Evolutionary conservation across 495 filamentous ascomycete species (phyloP).

Genomic region (Hyaloscypha bicolor): DNA sequence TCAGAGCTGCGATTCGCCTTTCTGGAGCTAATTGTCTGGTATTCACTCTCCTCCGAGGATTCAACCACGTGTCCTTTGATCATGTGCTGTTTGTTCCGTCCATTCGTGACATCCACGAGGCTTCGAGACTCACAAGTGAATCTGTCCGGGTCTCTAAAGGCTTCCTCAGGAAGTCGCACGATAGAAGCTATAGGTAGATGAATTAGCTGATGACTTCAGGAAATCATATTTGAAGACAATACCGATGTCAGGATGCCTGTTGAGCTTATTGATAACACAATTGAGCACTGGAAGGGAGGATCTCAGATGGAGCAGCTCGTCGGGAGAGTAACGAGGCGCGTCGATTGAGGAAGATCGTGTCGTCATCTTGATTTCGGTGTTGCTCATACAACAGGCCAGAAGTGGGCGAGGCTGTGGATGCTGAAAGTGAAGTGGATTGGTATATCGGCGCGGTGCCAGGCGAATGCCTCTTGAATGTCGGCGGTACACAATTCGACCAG

Average conservation of each 20-base stretch:
- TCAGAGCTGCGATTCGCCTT: slow-evolving; percentile 5
- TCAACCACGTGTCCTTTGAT: neutral
- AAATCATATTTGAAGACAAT: neutral
- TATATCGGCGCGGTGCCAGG: too few species aligned
- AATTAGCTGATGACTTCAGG: neutral
- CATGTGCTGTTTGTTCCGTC: neutral
- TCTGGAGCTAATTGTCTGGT: neutral
- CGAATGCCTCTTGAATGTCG: too few species aligned
- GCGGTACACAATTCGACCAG: too few species aligned
- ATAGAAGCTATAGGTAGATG: slow-evolving; percentile 21
- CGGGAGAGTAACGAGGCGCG: slow-evolving; percentile 20
- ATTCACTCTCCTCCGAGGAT: slow-evolving; percentile 27
- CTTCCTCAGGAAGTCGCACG: slow-evolving; percentile 22
- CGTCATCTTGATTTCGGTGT: neutral
- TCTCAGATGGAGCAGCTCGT: slow-evolving; percentile 24
- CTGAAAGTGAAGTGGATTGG: too few species aligned
- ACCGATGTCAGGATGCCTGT: slow-evolving; percentile 31
- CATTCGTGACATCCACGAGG: slow-evolving; percentile 20
- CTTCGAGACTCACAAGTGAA: slow-evolving; percentile 19
- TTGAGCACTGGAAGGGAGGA: slow-evolving; percentile 15
- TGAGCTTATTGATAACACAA: slow-evolving; percentile 23
- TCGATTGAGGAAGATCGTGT: neutral
- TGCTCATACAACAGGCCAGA: too few species aligned
- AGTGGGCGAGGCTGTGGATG: too few species aligned
- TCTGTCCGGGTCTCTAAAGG: slow-evolving; percentile 16